phyloP scores from a whole-genome alignment of 192 early-diverging fungal genomes.

The Podochytrium sp. region DNA sequence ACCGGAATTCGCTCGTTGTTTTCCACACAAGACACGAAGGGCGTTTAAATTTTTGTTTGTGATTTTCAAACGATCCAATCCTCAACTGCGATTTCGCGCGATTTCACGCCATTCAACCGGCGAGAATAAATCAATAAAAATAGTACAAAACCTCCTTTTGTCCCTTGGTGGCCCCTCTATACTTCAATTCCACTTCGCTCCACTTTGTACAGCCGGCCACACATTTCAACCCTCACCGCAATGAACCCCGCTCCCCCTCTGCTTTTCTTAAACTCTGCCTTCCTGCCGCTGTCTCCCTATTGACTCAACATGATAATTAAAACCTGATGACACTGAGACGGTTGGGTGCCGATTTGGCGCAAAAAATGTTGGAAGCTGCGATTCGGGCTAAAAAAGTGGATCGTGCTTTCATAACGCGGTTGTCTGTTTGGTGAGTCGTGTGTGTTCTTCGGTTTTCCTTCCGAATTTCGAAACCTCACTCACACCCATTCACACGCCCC shows the following conservation, averaged over 20 bases:
- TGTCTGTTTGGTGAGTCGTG: constrained; percentile 23
- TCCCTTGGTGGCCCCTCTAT: too few relatives aligned
- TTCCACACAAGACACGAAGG: too few relatives aligned
- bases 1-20: too few relatives aligned
- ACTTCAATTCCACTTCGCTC: too few relatives aligned
- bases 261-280: not conserved
- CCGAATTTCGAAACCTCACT: too few relatives aligned
- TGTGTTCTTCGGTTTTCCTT: not conserved
- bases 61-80: too few relatives aligned
- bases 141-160: too few relatives aligned
- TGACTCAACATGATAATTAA: constrained; percentile 3
- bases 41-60: too few relatives aligned
- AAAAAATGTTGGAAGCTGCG: constrained; percentile 7
- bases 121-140: too few relatives aligned
- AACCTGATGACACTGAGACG: constrained; percentile 2
- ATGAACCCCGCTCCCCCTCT: not conserved
- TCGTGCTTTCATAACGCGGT: constrained; percentile 11
- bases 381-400: constrained; percentile 11
- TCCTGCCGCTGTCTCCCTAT: not conserved
- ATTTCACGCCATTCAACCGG: too few relatives aligned
- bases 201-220: not conserved
- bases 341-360: constrained; percentile 3
- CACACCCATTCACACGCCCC: not conserved
- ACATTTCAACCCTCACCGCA: not conserved
- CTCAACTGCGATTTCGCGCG: too few relatives aligned